Evolutionary conservation across 192 early-diverging fungal genomes (phyloP), one percentile per base, ranked within the genome.

Genomic region (Rhizophagus clarus): DNA sequence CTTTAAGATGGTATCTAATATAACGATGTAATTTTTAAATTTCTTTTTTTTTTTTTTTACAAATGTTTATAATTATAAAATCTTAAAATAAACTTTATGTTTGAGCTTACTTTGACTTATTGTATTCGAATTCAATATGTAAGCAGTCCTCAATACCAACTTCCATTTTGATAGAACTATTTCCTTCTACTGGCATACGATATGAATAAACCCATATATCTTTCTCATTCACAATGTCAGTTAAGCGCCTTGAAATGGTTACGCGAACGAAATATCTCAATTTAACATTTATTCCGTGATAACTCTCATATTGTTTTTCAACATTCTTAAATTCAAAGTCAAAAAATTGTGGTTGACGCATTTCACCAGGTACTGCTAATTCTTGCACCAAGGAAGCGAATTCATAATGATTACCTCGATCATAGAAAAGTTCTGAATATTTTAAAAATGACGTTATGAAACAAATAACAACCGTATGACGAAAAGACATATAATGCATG

Each of bases 91-190:
- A 49, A 74, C 24, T 60, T 7, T 29, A 40, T 37, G 28, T 37
- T 47, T 66, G 61, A 61, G 26, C 10, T 76, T 86, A 99, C 93
- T 93, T 97, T 72, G 94, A 95, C 84, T 97, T 99, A 90, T 99
- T 99, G 87, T 99, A 99, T 89, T 99, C 98, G 72, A 99, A 99
- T 82, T 99, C 98, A 82, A 99, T 99, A 80, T 99, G 98, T 72
- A 99, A 84, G 80, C 96, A 97, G 82, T 99, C 98, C 81, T 99
- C 98, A 79, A 99, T 99, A 26, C 98, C 98, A 64, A 99, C 97
- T 82, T 99, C 98, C 98, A 99, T 99, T 84, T 98, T 97, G 85
- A 99, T 98, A 2, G 96, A 94, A 84, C 92, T 93, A 88, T 98
- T 97, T 64, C 92, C 88, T 73, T 96, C 95, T 15, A 95, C 90